Percentiles rank a stretch among this genome's conserved stretches.
phyloP scores from a whole-genome alignment of 2,329 filamentous ascomycete species.

The Paramyrothecium sp. region DNA sequence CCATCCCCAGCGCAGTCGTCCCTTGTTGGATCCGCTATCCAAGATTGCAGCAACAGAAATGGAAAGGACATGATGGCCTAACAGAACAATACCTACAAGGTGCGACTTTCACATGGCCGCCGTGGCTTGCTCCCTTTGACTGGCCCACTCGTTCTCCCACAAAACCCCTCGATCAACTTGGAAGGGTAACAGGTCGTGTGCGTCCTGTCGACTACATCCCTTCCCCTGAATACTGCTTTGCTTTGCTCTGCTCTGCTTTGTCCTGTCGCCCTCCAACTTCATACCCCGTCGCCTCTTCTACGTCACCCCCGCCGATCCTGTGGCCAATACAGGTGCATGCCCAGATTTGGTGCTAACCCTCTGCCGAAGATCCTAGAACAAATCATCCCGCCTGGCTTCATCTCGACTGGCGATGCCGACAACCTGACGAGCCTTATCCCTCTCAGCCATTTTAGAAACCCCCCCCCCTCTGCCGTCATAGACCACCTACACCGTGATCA shows the following conservation, averaged over 20 bases:
- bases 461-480: not conserved
- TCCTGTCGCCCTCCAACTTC: conserved; percentile 7
- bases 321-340: too few species aligned
- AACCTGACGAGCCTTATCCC: conserved; percentile 9
- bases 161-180: conserved; percentile 15
- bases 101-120: conserved; percentile 24
- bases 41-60: not conserved
- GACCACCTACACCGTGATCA: conserved; percentile 16
- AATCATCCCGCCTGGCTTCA: conserved; percentile 3
- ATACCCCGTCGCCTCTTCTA: conserved; percentile 7
- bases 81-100: not conserved
- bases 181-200: conserved; percentile 40
- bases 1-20: too few species aligned
- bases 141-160: conserved; percentile 25
- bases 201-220: conserved; percentile 21
- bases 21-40: not conserved
- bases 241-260: conserved; percentile 6
- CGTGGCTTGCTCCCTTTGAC: conserved; percentile 21
- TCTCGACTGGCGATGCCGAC: conserved; percentile 11
- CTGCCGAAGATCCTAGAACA: not conserved
- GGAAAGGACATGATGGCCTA: too few species aligned
- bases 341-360: not conserved
- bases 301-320: not conserved
- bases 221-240: conserved; percentile 4
- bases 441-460: not conserved